Evolutionary conservation across 768 basidiomycete species (phyloP).

Genomic region (Calocera viscosa): DNA sequence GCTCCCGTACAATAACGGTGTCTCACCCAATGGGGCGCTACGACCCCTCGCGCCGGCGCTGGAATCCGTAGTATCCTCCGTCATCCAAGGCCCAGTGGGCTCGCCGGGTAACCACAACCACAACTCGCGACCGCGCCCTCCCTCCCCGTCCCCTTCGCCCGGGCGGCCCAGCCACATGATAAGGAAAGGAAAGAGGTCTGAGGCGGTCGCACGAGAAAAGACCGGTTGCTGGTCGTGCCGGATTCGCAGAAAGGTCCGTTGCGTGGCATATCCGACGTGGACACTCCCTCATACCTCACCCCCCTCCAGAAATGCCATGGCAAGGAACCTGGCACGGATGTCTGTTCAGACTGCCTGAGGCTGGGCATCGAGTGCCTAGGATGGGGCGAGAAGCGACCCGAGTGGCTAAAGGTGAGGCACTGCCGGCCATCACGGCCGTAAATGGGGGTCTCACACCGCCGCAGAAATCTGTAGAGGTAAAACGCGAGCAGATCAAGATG

Average conservation of each 20-base stretch:
- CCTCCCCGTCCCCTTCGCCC: neutral
- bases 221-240: conserved; percentile 4
- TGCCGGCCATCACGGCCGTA: neutral
- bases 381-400: conserved; percentile 70
- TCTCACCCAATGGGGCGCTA: neutral
- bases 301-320: neutral
- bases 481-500: neutral
- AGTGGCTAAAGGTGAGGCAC: conserved; percentile 9
- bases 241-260: conserved; percentile 1
- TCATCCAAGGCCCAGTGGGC: neutral
- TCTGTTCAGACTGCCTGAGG: conserved; percentile 40
- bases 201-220: conserved; percentile 2
- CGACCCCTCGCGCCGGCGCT: neutral
- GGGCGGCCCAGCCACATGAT: neutral
- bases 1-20: neutral
- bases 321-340: neutral
- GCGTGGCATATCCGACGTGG: neutral
- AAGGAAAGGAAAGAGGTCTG: neutral
- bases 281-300: neutral
- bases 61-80: neutral
- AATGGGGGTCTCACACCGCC: neutral
- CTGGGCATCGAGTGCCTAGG: conserved; percentile 72
- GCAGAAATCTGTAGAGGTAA: conserved; percentile 1
- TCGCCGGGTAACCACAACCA: neutral
- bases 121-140: neutral